These are phyloP conservation scores for Adansonia digitata DNA, from an alignment of 345 rosid species.

Conservation along the genomic window DNA sequence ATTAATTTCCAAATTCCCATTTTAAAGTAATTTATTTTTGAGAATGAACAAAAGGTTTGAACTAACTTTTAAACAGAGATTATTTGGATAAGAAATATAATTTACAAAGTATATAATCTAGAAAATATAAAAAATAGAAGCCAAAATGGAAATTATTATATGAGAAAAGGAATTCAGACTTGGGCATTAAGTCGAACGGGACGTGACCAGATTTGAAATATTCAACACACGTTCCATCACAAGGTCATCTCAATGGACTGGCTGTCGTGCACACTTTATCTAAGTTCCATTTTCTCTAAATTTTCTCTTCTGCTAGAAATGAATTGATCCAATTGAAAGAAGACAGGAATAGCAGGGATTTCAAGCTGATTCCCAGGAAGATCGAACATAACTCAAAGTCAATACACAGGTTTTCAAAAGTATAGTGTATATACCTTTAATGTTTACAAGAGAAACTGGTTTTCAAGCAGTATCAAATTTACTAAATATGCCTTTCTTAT, in stretches of 20 bases:
- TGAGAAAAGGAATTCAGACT: background rate
- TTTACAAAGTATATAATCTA: background rate
- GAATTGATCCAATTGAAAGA: background rate
- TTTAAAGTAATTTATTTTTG: background rate
- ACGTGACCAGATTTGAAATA: background rate
- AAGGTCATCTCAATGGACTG: background rate
- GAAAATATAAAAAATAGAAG: constrained; percentile 1
- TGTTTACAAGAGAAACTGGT: background rate
- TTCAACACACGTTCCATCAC: background rate
- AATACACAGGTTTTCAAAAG: background rate
- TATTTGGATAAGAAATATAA: background rate
- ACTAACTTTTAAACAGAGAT: background rate
- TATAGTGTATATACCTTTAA: background rate
- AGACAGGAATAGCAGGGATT: background rate
- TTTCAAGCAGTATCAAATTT: background rate
- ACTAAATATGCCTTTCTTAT: background rate
- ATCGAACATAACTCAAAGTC: background rate
- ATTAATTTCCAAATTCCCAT: background rate
- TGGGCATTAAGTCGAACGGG: background rate
- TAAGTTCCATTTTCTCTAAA: background rate
- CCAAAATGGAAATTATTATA: background rate
- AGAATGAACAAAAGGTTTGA: background rate
- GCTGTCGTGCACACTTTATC: background rate
- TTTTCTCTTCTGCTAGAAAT: background rate
- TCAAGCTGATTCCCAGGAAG: background rate